Base-by-base conservation (phyloP, 345 rosid genomes). In the Jatropha curcas region DNA sequence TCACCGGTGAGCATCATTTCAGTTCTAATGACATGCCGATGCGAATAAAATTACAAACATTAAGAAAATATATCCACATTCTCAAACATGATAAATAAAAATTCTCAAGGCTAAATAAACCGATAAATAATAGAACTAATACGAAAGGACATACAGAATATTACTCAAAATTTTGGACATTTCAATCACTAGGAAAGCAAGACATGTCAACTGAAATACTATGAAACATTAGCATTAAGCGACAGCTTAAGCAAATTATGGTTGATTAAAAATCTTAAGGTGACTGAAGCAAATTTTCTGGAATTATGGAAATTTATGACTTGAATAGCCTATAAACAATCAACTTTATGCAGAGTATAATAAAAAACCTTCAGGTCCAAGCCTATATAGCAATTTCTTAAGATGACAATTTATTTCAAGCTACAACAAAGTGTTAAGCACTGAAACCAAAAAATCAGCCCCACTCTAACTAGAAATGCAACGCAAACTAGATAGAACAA, bases 1-100 rank as follows among this genome's bases (percentile, higher is more conserved):
- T 71, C 63, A 52, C 55, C 60, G 13, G 20, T 71, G 10, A 70
- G 61, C 58, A 35, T 34, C 55, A 57, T 53, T 58, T 73, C 71
- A 73, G 60, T 43, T 48, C 31, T 25, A 34, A 66, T 57, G 27
- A 34, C 48, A 63, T 60, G 37, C 12, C 61, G 60, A 69, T 43
- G 67, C 11, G 45, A 71, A 71, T 28, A 2, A 45, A 20, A 20
- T 37, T 2, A 58, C 33, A 14, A 24, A 70, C 20, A 28, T 19
- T 22, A 30, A 71, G 27, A 6, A 45, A 27, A 14, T 16, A 22
- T 24, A 31, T 30, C 30, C 30, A 27, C 34, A 65, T 65, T 64
- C 52, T 24, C 51, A 64, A 63, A 65, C 35, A 66, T 2, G 25
- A 30, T 1, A 66, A 66, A 48, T 5, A 20, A 35, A 17, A 65